phyloP scores from a whole-genome alignment of 352 stramenopile genomes.

The Phytophthora hibernalis region DNA sequence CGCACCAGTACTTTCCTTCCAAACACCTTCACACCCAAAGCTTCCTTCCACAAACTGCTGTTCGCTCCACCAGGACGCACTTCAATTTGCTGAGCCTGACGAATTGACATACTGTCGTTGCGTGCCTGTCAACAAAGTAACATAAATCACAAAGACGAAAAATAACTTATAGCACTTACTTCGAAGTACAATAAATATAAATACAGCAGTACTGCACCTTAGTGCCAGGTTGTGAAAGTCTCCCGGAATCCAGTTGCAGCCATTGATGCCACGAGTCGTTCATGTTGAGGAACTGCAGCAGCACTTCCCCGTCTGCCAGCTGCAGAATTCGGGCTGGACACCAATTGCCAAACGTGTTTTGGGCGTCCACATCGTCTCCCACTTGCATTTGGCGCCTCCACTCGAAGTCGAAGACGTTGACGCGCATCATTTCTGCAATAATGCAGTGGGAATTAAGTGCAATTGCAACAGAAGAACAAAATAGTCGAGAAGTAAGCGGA shows the following conservation, averaged over 20 bases:
- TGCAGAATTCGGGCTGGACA: conserved; percentile 70
- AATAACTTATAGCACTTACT: background rate
- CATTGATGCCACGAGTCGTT: conserved; percentile 78
- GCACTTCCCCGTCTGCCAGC: conserved; percentile 67
- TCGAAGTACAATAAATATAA: no score
- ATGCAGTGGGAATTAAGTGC: background rate
- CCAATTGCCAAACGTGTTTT: conserved; percentile 89
- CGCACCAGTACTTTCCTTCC: conserved; percentile 64
- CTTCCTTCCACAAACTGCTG: conserved; percentile 70
- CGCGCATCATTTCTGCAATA: conserved; percentile 80
- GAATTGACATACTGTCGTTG: conserved; percentile 67
- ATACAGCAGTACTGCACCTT: conserved; percentile 44
- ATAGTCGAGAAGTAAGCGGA: conserved; percentile 7
- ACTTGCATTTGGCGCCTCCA: conserved; percentile 78
- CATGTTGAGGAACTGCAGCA: conserved; percentile 85
- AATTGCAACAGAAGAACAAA: conserved; percentile 11
- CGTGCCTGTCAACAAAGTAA: conserved; percentile 37
- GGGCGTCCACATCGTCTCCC: conserved; percentile 70
- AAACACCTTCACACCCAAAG: conserved; percentile 55
- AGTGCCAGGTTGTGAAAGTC: conserved; percentile 60
- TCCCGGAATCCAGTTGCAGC: conserved; percentile 67
- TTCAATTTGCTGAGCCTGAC: conserved; percentile 74
- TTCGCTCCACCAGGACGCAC: conserved; percentile 52
- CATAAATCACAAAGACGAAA: background rate
- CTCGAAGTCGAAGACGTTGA: conserved; percentile 69